phyloP scores from a whole-genome alignment of 2,329 filamentous ascomycete species.

The Penicillium decumbens region DNA sequence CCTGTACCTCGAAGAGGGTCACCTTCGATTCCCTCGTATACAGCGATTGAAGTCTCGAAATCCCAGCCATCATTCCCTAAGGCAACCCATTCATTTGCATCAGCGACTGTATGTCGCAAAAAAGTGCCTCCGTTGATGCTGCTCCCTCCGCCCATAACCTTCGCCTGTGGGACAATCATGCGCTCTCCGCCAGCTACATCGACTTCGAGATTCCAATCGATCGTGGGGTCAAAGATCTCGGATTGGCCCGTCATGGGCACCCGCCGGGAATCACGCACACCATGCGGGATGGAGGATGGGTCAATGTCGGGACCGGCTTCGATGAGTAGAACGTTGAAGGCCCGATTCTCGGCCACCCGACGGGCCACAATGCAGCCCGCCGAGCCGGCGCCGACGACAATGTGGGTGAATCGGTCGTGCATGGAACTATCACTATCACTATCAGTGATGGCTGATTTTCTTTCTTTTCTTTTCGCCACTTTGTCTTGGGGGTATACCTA shows the following conservation, averaged over 20 bases:
- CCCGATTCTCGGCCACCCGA: slow-evolving; percentile 12
- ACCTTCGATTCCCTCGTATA: slow-evolving; percentile 12
- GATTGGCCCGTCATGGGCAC: slow-evolving; percentile 16
- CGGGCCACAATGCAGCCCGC: slow-evolving; percentile 18
- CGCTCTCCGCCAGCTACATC: slow-evolving; percentile 5
- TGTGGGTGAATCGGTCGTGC: slow-evolving; percentile 12
- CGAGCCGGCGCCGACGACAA: slow-evolving; percentile 16
- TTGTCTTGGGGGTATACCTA: background rate
- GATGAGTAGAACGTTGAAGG: slow-evolving; percentile 15
- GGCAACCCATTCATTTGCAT: slow-evolving; percentile 11
- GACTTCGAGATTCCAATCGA: slow-evolving; percentile 16
- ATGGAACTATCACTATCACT: slow-evolving; percentile 1
- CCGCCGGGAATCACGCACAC: slow-evolving; percentile 8
- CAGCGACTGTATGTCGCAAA: slow-evolving; percentile 8
- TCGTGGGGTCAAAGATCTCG: slow-evolving; percentile 10
- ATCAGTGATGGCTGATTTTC: background rate
- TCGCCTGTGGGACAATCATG: slow-evolving; percentile 15
- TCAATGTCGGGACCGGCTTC: slow-evolving; percentile 18
- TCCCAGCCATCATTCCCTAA: slow-evolving; percentile 14
- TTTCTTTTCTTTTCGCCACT: background rate
- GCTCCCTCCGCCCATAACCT: slow-evolving; percentile 16
- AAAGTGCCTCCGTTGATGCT: slow-evolving; percentile 16
- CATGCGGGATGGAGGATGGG: slow-evolving; percentile 1
- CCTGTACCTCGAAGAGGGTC: slow-evolving; percentile 6
- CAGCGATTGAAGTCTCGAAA: slow-evolving; percentile 8